phyloP scores from a whole-genome alignment of 1,284 basidiomycete species.

The Tilletia walkeri region DNA sequence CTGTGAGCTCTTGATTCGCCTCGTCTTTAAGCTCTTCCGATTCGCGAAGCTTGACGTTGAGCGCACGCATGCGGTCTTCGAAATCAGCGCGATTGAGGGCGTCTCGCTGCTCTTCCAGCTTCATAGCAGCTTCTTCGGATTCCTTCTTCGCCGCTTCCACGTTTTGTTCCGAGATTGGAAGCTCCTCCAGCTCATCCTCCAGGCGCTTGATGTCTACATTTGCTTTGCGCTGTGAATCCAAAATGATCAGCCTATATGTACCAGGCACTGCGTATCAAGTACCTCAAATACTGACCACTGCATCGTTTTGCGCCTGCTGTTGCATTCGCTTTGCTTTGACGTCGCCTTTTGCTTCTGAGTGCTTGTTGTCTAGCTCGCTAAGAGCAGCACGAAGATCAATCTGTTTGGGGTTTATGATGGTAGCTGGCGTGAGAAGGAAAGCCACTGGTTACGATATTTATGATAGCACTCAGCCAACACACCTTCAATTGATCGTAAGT shows the following conservation, averaged over 20 bases:
- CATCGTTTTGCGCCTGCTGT: no score
- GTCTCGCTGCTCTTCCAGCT: slow-evolving; percentile 29
- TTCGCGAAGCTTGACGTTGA: slow-evolving; percentile 62
- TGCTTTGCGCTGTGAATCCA: background rate
- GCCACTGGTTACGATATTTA: background rate
- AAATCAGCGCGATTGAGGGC: slow-evolving; percentile 59
- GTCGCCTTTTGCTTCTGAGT: background rate
- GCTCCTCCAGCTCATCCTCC: slow-evolving; percentile 40
- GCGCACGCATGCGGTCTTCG: slow-evolving; percentile 69
- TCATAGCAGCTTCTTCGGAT: slow-evolving; percentile 27
- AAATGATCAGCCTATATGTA: background rate
- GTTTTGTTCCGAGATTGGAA: slow-evolving; percentile 30
- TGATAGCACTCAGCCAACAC: background rate
- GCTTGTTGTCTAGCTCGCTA: background rate
- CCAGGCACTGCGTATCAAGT: no score
- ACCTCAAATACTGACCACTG: background rate
- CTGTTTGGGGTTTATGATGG: background rate
- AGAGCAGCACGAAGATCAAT: slow-evolving; percentile 3
- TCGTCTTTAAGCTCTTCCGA: slow-evolving; percentile 73
- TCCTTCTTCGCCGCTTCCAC: slow-evolving; percentile 33
- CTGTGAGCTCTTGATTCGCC: slow-evolving; percentile 71
- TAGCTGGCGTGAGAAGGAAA: background rate
- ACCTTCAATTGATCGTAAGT: slow-evolving; percentile 1
- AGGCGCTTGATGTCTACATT: slow-evolving; percentile 29
- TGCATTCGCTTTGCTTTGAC: slow-evolving; percentile 8